Percentiles rank a stretch among this genome's conserved stretches.
phyloP scores from a whole-genome alignment of 495 filamentous ascomycete genomes.

The Antarctomyces pellizariae region DNA sequence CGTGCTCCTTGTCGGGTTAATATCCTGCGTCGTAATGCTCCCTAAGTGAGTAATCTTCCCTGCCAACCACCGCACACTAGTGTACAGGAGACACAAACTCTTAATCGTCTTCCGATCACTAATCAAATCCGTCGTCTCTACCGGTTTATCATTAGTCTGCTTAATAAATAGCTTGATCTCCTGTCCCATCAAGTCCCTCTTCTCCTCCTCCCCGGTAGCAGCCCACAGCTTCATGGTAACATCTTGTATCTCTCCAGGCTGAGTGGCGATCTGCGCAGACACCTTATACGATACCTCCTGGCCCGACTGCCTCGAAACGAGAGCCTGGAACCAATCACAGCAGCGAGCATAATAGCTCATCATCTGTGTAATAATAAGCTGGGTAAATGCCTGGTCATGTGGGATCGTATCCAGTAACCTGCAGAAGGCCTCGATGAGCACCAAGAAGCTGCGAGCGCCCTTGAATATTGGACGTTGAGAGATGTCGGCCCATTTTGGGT shows the following conservation, averaged over 20 bases:
- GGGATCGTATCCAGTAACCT: slow-evolving; percentile 87
- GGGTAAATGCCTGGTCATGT: slow-evolving; percentile 85
- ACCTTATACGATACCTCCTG: slow-evolving; percentile 55
- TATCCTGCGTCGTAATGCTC: slow-evolving; percentile 36
- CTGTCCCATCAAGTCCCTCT: slow-evolving; percentile 26
- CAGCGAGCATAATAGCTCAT: slow-evolving; percentile 79
- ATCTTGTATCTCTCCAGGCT: slow-evolving; percentile 41
- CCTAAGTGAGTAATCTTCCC: slow-evolving; percentile 54
- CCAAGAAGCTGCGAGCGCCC: slow-evolving; percentile 74
- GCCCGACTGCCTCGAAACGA: slow-evolving; percentile 27
- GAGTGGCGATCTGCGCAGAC: slow-evolving; percentile 42
- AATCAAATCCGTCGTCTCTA: slow-evolving; percentile 64
- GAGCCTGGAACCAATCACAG: slow-evolving; percentile 62
- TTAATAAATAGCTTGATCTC: slow-evolving; percentile 45
- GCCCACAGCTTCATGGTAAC: slow-evolving; percentile 39
- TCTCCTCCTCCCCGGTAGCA: slow-evolving; percentile 18
- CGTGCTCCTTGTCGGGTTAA: slow-evolving; percentile 22
- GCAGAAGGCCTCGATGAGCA: slow-evolving; percentile 71
- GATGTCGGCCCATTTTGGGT: slow-evolving; percentile 53
- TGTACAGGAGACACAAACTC: slow-evolving; percentile 69
- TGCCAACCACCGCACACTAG: slow-evolving; percentile 94
- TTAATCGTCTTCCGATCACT: slow-evolving; percentile 68
- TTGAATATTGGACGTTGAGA: slow-evolving; percentile 77
- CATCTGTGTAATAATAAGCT: slow-evolving; percentile 76
- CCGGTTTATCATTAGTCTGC: slow-evolving; percentile 33